Conservation (phyloP, 2,329 filamentous ascomycete species). For the Nigrograna mackinnonii region DNA sequence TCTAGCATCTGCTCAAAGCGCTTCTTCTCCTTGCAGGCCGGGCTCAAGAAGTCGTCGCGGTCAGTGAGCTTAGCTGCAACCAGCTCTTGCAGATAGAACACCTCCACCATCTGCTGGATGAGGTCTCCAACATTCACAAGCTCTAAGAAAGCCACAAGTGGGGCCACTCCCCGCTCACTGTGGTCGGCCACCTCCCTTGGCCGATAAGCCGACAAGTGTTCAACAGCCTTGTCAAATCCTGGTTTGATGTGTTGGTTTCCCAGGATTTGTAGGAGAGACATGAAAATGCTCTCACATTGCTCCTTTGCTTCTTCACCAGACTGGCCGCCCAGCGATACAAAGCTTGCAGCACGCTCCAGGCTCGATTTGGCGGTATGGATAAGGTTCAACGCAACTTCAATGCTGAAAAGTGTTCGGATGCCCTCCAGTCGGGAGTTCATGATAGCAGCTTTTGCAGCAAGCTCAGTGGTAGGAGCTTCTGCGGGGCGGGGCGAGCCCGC, state of each 20-base stretch:
- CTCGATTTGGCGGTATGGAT: constrained; percentile 88
- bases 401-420: constrained; percentile 93
- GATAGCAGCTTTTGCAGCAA: constrained; percentile 95
- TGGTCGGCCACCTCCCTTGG: constrained; percentile 79
- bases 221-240: constrained; percentile 93
- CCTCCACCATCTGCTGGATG: constrained; percentile 98
- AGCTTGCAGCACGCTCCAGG: constrained; percentile 81
- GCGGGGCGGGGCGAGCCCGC: constrained; percentile 38
- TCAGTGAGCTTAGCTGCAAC: constrained; percentile 81
- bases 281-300: constrained; percentile 89
- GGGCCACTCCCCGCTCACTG: constrained; percentile 75
- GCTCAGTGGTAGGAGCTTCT: constrained; percentile 83
- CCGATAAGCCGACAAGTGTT: constrained; percentile 88
- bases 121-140: constrained; percentile 97
- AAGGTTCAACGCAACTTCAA: constrained; percentile 88
- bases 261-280: constrained; percentile 79
- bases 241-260: constrained; percentile 85
- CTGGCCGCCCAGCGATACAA: constrained; percentile 79
- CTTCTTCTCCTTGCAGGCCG: constrained; percentile 92
- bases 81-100: constrained; percentile 97
- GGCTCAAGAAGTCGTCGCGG: constrained; percentile 91
- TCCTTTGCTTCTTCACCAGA: constrained; percentile 81
- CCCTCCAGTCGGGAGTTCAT: constrained; percentile 95
- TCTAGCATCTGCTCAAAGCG: constrained; percentile 99
- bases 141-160: constrained; percentile 93